Conservation (phyloP, 1,139 yeast genomes). For the Arxiozyma heterogenica region DNA sequence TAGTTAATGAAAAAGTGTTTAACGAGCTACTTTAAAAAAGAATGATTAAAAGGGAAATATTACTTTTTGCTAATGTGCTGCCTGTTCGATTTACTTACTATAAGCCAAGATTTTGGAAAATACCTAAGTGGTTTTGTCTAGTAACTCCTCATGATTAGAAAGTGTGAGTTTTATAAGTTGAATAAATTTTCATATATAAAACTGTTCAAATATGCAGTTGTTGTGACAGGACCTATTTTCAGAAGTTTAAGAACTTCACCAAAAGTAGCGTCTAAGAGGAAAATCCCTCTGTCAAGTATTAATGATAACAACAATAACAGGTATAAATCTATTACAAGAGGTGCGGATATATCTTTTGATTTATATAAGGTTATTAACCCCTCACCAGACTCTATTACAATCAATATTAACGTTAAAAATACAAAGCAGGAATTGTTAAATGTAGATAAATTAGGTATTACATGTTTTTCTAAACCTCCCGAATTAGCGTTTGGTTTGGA, state of each 20-base stretch:
- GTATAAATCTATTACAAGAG: neutral
- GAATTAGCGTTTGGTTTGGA: conserved; percentile 54
- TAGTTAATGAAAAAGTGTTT: too few species aligned
- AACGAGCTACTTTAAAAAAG: too few species aligned
- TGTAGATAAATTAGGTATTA: neutral
- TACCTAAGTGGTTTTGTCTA: too few species aligned
- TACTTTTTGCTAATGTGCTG: neutral
- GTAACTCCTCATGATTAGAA: neutral
- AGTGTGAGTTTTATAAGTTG: neutral
- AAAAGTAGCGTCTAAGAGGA: neutral
- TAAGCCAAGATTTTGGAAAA: neutral
- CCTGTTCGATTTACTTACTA: neutral
- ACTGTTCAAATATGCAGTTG: neutral
- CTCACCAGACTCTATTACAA: neutral
- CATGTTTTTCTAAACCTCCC: conserved; percentile 30
- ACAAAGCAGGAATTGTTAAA: conserved; percentile 9
- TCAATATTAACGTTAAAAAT: conserved; percentile 4
- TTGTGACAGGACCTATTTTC: neutral
- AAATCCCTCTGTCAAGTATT: neutral
- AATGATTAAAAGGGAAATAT: neutral
- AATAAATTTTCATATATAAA: neutral
- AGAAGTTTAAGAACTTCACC: neutral
- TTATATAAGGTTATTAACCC: neutral
- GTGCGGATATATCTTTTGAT: neutral
- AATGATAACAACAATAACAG: neutral